Conservation (phyloP, 2,329 filamentous ascomycete genomes). For the Neobulgaria alba region DNA sequence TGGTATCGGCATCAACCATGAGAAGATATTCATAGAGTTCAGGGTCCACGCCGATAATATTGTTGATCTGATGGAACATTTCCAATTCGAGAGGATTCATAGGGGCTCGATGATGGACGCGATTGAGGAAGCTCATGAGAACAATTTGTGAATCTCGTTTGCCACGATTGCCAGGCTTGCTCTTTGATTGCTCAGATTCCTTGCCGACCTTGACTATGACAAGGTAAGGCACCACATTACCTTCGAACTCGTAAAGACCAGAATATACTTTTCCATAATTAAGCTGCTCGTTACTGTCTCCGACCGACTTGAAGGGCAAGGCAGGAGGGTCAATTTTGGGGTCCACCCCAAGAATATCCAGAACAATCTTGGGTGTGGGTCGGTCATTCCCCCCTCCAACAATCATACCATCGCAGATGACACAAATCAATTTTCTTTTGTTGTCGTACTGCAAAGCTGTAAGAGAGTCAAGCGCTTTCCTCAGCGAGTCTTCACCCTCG, state of each 20-base stretch:
- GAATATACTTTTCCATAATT: constrained; percentile 99
- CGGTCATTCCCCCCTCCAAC: constrained; percentile 93
- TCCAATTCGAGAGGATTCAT: constrained; percentile 97
- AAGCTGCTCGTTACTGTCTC: constrained; percentile 79
- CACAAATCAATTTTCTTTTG: constrained; percentile 92
- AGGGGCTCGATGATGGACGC: constrained; percentile 84
- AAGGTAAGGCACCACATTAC: constrained; percentile 92
- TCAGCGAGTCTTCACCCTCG: constrained; percentile 89
- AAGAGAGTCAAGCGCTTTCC: constrained; percentile 88
- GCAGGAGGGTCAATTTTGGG: constrained; percentile 94
- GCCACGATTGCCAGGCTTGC: constrained; percentile 94
- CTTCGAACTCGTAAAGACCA: constrained; percentile 93
- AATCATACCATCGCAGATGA: constrained; percentile 96
- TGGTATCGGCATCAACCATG: constrained; percentile 97
- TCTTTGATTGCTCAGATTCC: constrained; percentile 82
- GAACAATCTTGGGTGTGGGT: constrained; percentile 92
- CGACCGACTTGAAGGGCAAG: constrained; percentile 88
- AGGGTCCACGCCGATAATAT: constrained; percentile 95
- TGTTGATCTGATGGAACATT: constrained; percentile 99
- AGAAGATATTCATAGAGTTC: constrained; percentile 95
- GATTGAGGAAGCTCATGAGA: constrained; percentile 95
- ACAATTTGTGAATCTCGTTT: constrained; percentile 97
- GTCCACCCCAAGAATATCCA: constrained; percentile 94
- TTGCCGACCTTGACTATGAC: constrained; percentile 97
- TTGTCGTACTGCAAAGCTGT: constrained; percentile 96